Percentiles rank a stretch among this genome's conserved stretches.
Evolutionary conservation across 2,329 filamentous ascomycete genomes (phyloP).

Genomic region (Apiospora kogelbergensis): DNA sequence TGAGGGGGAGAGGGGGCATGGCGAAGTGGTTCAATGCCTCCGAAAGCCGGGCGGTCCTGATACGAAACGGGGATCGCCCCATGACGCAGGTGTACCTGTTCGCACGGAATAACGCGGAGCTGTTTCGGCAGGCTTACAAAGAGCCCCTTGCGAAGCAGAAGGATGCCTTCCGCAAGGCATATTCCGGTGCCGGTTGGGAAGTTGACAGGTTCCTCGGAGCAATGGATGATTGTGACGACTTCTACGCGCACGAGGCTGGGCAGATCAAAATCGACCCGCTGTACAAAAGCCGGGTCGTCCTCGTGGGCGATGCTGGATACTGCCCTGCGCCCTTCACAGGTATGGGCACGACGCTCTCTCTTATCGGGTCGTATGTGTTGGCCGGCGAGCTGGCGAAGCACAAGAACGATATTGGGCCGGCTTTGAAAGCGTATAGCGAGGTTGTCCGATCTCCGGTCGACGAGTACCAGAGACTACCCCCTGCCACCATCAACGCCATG

Average conservation of each 20-base stretch:
- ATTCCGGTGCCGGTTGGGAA: constrained; percentile 30
- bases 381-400: constrained; percentile 50
- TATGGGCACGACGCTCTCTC: constrained; percentile 48
- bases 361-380: constrained; percentile 55
- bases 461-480: constrained; percentile 35
- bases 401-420: constrained; percentile 28
- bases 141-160: constrained; percentile 22
- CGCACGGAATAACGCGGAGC: constrained; percentile 18
- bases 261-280: constrained; percentile 45
- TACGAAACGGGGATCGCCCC: constrained; percentile 34
- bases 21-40: constrained; percentile 36
- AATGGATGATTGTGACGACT: constrained; percentile 35
- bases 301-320: constrained; percentile 56
- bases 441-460: constrained; percentile 44
- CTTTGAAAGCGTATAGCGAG: constrained; percentile 43
- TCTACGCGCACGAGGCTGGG: constrained; percentile 45
- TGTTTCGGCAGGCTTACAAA: constrained; percentile 14
- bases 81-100: constrained; percentile 37
- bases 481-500: constrained; percentile 20
- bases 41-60: constrained; percentile 36
- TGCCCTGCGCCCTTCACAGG: constrained; percentile 49
- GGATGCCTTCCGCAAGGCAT: constrained; percentile 26
- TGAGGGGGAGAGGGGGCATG: constrained; percentile 28
- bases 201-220: constrained; percentile 18
- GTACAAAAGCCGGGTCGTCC: constrained; percentile 45